Base-by-base conservation (phyloP, 495 filamentous ascomycete species). In the Penicillium cosmopolitanum region DNA sequence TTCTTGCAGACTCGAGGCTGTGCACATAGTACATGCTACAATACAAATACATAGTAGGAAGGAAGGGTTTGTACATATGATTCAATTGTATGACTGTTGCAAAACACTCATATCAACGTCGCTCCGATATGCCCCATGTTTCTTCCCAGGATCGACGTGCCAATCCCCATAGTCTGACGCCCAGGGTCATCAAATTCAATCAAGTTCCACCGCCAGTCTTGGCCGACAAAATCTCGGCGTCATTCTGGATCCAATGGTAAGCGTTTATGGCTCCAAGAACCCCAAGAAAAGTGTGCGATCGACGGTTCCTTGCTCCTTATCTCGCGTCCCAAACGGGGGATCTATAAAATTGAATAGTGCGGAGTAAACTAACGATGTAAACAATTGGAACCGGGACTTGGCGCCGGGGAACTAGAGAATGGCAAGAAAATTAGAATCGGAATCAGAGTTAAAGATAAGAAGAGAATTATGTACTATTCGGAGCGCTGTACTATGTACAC, bases 111-210 rank as follows among this genome's bases (percentile, higher is more conserved):
- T 18, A 19, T 44, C 11, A 33, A 40, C 55, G 50, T 51, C n/a
- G 46, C 23, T 44, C 28, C 46, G 19, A 57, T 54, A 35, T 34
- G 51, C 51, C 28, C 28, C 51, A 53, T 38, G 51, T 53, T 21
- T 38, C 42, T 31, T 43, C 38, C 31, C 51, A 53, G 33, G 18
- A 53, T 44, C 46, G 33, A 57, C 47, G 44, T 36, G 18, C 36
- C 34, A 42, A 56, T 33, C 54, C 62, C 50, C 50, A 57, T 35
- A 59, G 21, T 28, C 23, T 23, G 11, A 50, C 23, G 53, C 53
- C 40, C 56, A 38, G 38, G 50, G 47, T 51, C 52, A 53, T 38
- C 53, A 42, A 56, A 56, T 19, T 56, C 42, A 57, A 40, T 33
- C 12, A 18, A 34, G 47, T 58, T 50, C 19, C 46, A 51, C 46